phyloP scores from a whole-genome alignment of 495 filamentous ascomycete genomes.

The Glonium stellatum region DNA sequence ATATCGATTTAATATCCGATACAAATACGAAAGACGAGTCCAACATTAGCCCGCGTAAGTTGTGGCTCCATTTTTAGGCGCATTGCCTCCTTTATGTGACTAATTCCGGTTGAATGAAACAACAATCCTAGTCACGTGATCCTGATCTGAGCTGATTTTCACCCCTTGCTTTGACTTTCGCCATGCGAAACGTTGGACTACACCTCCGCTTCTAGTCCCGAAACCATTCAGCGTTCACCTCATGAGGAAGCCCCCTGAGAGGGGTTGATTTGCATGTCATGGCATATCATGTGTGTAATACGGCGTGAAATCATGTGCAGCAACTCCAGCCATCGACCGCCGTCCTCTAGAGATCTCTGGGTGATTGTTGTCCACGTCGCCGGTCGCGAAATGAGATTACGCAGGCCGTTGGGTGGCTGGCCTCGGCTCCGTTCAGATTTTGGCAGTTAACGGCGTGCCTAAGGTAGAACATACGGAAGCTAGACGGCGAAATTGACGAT shows the following conservation, averaged over 20 bases:
- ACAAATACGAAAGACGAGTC: not conserved
- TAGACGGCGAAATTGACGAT: not conserved
- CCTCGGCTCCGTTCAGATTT: not conserved
- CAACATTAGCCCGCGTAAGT: not conserved
- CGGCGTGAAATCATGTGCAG: too few relatives aligned
- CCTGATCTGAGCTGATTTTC: not conserved
- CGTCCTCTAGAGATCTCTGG: too few relatives aligned
- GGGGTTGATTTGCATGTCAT: not conserved
- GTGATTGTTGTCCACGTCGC: too few relatives aligned
- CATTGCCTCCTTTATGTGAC: not conserved
- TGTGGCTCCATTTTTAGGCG: not conserved
- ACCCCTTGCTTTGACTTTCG: not conserved
- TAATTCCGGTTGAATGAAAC: not conserved
- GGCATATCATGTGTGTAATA: not conserved
- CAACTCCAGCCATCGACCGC: not conserved
- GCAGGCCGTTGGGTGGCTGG: too few relatives aligned
- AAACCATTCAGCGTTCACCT: constrained; percentile 4
- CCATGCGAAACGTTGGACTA: not conserved
- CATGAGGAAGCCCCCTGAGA: not conserved
- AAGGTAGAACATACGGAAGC: not conserved
- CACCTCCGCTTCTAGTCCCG: not conserved
- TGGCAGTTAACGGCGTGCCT: not conserved
- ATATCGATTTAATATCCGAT: not conserved
- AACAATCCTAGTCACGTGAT: not conserved
- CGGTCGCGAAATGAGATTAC: too few relatives aligned